phyloP scores from a whole-genome alignment of 352 stramenopile genomes.

The Globisporangium emineosum region DNA sequence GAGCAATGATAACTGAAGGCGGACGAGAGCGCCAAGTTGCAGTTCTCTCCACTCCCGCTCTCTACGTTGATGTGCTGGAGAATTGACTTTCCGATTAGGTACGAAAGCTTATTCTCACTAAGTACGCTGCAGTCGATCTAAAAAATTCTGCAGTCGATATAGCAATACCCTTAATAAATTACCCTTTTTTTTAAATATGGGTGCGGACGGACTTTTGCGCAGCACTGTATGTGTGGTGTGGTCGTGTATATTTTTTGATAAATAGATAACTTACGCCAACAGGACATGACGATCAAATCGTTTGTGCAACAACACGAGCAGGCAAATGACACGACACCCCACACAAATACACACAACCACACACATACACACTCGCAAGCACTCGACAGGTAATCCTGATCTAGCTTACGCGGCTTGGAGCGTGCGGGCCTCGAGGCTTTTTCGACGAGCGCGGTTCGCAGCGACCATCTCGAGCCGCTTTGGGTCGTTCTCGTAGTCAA shows the following conservation, averaged over 20 bases:
- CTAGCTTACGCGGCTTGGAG: background rate
- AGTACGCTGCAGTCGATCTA: no score
- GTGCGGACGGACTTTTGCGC: no score
- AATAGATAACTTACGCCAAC: conserved; percentile 17
- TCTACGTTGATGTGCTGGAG: no score
- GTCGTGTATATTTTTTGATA: conserved; percentile 6
- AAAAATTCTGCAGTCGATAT: no score
- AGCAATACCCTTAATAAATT: no score
- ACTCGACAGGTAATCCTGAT: background rate
- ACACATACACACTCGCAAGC: background rate
- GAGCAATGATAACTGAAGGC: no score
- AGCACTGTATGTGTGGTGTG: no score
- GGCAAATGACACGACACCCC: background rate
- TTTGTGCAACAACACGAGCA: background rate
- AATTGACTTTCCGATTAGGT: no score
- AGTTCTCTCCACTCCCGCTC: no score
- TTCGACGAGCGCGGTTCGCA: conserved; percentile 19
- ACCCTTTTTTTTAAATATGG: no score
- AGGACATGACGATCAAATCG: conserved; percentile 3
- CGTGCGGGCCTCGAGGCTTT: conserved; percentile 6
- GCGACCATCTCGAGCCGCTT: conserved; percentile 22
- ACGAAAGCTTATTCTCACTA: no score
- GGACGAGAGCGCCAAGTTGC: no score
- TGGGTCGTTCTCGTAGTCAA: conserved; percentile 20
- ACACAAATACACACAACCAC: background rate